Conservation (phyloP, 305 asterid genomes). For the Caryopteris hybrid region DNA sequence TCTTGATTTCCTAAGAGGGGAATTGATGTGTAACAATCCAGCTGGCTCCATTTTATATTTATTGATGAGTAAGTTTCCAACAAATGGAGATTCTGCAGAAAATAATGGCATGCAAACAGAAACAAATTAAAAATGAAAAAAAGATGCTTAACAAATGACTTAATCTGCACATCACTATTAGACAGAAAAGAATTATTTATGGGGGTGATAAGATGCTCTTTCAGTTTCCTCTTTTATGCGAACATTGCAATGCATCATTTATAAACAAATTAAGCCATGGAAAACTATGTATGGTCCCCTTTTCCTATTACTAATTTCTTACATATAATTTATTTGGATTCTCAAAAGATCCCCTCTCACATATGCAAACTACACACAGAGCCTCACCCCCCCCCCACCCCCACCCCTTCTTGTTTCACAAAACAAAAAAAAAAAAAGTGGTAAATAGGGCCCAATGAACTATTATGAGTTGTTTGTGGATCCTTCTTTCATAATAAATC, state of each 20-base stretch:
- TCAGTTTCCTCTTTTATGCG: slow-evolving; percentile 28
- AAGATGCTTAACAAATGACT: slow-evolving; percentile 9
- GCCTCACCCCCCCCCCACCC: no score
- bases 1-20: slow-evolving; percentile 22
- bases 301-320: no score
- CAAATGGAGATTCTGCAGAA: slow-evolving; percentile 14
- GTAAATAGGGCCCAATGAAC: no score
- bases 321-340: slow-evolving; percentile 6
- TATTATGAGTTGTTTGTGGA: no score
- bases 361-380: background rate
- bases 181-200: background rate
- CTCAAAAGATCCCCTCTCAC: background rate
- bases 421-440: no score
- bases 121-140: slow-evolving; percentile 7
- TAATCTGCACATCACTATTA: slow-evolving; percentile 22
- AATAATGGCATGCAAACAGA: no score
- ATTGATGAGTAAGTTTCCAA: slow-evolving; percentile 11
- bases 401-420: no score
- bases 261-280: slow-evolving; percentile 22
- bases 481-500: no score
- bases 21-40: slow-evolving; percentile 2
- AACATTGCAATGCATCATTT: slow-evolving; percentile 26
- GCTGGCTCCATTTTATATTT: slow-evolving; percentile 14
- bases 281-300: slow-evolving; percentile 28
- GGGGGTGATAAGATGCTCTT: slow-evolving; percentile 32